These are phyloP conservation scores for Penicillium expansum DNA, from an alignment of 2,329 filamentous ascomycete species.

Conservation along the genomic window DNA sequence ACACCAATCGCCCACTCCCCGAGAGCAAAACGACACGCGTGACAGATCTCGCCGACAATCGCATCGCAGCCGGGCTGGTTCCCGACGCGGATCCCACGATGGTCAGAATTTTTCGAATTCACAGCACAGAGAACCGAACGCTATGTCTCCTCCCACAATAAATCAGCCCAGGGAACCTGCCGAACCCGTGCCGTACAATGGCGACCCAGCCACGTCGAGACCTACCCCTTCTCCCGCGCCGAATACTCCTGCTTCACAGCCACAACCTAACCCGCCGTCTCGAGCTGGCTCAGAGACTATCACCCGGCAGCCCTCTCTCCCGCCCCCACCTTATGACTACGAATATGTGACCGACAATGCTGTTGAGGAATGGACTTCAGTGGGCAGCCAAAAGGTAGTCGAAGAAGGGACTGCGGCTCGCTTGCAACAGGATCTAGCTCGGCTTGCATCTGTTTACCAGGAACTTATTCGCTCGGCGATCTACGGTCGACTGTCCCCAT, in stretches of 20 bases:
- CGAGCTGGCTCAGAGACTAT: constrained; percentile 21
- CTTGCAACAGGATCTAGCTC: constrained; percentile 64
- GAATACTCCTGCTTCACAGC: constrained; percentile 16
- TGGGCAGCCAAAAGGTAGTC: constrained; percentile 66
- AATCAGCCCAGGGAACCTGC: constrained; percentile 28
- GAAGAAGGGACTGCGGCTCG: constrained; percentile 63
- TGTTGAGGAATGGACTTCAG: constrained; percentile 64
- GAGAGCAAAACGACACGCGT: constrained; percentile 40
- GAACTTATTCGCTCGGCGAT: constrained; percentile 77
- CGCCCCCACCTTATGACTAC: constrained; percentile 61
- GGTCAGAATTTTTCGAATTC: constrained; percentile 33
- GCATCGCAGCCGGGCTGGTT: constrained; percentile 36
- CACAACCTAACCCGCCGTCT: constrained; percentile 19
- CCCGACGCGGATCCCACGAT: constrained; percentile 38
- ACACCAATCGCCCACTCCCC: constrained; percentile 34
- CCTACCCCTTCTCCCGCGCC: constrained; percentile 24
- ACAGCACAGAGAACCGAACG: constrained; percentile 23
- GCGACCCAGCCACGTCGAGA: constrained; percentile 16
- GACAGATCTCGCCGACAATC: constrained; percentile 39
- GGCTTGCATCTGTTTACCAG: constrained; percentile 72
- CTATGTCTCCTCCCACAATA: constrained; percentile 33
- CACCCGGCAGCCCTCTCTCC: constrained; percentile 18
- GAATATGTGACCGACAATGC: constrained; percentile 70
- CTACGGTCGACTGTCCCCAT: constrained; percentile 63
- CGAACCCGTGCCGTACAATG: constrained; percentile 33